Percentiles rank a stretch among this genome's conserved stretches.
Evolutionary conservation across 495 filamentous ascomycete species (phyloP).

Genomic region (Physcia stellaris): DNA sequence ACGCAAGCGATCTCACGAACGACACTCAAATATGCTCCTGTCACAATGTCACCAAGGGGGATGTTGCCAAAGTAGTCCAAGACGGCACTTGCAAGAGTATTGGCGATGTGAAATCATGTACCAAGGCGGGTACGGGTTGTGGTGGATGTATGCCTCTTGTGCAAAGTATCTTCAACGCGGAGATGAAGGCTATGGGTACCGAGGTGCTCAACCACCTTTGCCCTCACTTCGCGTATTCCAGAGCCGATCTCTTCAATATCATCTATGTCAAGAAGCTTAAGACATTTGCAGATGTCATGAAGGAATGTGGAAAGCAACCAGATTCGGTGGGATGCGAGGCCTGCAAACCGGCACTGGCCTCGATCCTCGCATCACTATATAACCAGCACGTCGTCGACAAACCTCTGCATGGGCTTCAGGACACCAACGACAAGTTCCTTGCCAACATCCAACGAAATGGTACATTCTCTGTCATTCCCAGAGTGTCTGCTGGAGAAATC

Average conservation of each 20-base stretch:
- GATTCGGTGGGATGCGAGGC: conserved; percentile 76
- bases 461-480: conserved; percentile 81
- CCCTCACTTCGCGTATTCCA: conserved; percentile 74
- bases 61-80: conserved; percentile 61
- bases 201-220: conserved; percentile 87
- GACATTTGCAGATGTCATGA: conserved; percentile 72
- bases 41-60: conserved; percentile 89
- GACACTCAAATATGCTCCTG: conserved; percentile 92
- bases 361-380: conserved; percentile 73
- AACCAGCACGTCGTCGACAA: conserved; percentile 78
- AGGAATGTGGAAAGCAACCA: conserved; percentile 58
- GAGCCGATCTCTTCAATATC: conserved; percentile 85
- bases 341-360: conserved; percentile 80
- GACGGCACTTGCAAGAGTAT: conserved; percentile 75
- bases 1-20: conserved; percentile 56
- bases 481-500: conserved; percentile 80
- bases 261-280: conserved; percentile 69
- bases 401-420: conserved; percentile 66
- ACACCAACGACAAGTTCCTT: conserved; percentile 89
- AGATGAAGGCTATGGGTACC: conserved; percentile 80
- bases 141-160: conserved; percentile 91
- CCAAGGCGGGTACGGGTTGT: conserved; percentile 89
- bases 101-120: conserved; percentile 82
- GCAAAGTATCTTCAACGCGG: conserved; percentile 83
- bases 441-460: conserved; percentile 93